These are phyloP conservation scores for Rhizophagus clarus DNA, from an alignment of 192 early-diverging fungal genomes.

Conservation along the genomic window DNA sequence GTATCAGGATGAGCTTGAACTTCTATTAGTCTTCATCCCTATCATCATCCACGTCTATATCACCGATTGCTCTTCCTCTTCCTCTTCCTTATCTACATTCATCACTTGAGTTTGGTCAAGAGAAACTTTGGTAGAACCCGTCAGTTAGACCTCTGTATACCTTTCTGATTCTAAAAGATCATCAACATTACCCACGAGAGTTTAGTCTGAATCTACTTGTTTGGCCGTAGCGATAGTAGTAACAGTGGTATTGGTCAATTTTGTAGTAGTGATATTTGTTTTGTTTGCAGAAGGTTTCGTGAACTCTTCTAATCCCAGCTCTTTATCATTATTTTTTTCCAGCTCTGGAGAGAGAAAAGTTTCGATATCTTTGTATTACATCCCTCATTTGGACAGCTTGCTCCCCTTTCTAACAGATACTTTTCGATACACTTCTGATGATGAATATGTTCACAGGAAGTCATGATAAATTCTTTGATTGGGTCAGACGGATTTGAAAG, in stretches of 20 bases:
- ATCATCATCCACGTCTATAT: background rate
- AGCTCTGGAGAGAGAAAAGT: background rate
- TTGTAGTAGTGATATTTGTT: background rate
- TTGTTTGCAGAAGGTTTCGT: background rate
- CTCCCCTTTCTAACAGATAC: background rate
- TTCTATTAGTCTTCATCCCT: too few species aligned
- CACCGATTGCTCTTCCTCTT: background rate
- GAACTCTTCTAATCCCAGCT: background rate
- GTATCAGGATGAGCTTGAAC: background rate
- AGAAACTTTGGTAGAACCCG: background rate
- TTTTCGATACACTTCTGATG: conserved; percentile 7
- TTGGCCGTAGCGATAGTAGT: background rate
- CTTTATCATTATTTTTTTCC: background rate
- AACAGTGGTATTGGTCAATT: background rate
- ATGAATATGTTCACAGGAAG: background rate
- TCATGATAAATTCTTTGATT: conserved; percentile 10
- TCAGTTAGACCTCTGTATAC: background rate
- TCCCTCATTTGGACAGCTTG: background rate
- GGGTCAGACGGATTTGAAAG: background rate
- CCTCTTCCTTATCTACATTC: background rate
- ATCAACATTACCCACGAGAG: background rate
- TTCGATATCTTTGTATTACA: conserved; percentile 12
- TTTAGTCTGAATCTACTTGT: background rate
- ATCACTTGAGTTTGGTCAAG: background rate
- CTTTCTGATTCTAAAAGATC: background rate